A percentile compares a stretch with the other conserved stretches of the same genome.
Evolutionary conservation across 805 yeast genomes (phyloP).

Genomic region (Candida boleticola): DNA sequence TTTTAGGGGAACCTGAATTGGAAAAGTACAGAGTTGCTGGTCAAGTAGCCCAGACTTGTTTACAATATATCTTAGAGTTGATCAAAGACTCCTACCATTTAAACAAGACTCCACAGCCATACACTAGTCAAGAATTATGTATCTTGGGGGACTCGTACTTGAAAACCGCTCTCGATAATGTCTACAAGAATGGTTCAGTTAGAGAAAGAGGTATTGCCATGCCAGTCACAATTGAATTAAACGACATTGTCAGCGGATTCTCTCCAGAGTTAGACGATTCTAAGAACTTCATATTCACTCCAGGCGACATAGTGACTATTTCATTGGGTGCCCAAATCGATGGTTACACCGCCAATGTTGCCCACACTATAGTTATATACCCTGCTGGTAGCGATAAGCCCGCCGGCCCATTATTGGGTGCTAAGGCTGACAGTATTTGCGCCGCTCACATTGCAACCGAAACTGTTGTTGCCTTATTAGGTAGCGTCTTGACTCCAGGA

Average conservation of each 20-base stretch:
- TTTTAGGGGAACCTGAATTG: conserved; percentile 56
- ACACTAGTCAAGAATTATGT: conserved; percentile 71
- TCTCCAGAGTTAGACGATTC: conserved; percentile 80
- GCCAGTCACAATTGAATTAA: conserved; percentile 87
- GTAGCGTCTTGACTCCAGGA: conserved; percentile 72
- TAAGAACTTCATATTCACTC: conserved; percentile 45
- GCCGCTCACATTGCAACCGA: conserved; percentile 90
- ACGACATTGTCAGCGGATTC: conserved; percentile 74
- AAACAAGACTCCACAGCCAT: conserved; percentile 41
- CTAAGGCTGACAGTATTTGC: conserved; percentile 83
- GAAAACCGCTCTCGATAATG: conserved; percentile 53
- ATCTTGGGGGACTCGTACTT: conserved; percentile 77
- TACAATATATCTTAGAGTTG: conserved; percentile 61
- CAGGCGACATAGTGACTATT: conserved; percentile 86
- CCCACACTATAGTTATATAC: conserved; percentile 84
- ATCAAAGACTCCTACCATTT: conserved; percentile 75
- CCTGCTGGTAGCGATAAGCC: conserved; percentile 64
- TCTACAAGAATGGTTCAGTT: conserved; percentile 57
- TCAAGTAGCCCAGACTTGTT: conserved; percentile 79
- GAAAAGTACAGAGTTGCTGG: conserved; percentile 90
- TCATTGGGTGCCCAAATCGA: conserved; percentile 90
- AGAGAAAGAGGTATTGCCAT: conserved; percentile 89
- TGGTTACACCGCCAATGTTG: conserved; percentile 84
- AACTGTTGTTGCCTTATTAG: conserved; percentile 74
- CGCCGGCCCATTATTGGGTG: conserved; percentile 77